These are phyloP conservation scores for Populus nigra DNA, from an alignment of 345 rosid species.

Conservation along the genomic window DNA sequence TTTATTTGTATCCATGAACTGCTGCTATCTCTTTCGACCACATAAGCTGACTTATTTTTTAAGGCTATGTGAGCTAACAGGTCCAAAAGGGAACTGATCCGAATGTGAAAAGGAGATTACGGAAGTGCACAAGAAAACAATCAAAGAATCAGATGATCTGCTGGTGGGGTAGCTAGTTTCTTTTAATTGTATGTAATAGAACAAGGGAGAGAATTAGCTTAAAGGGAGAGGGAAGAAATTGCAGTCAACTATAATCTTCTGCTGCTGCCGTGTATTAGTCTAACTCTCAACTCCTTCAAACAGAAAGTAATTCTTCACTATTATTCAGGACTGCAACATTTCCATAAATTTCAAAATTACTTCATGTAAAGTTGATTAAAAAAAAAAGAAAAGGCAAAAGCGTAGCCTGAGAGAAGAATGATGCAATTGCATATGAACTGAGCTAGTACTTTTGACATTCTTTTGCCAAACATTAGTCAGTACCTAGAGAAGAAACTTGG, in stretches of 20 bases:
- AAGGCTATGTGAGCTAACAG: not conserved
- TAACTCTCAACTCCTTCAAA: not conserved
- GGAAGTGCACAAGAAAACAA: too few species aligned
- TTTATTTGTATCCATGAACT: not conserved
- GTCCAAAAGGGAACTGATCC: not conserved
- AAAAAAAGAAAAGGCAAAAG: not conserved
- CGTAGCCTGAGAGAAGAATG: not conserved
- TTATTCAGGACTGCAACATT: not conserved
- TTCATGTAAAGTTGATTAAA: not conserved
- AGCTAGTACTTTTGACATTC: not conserved
- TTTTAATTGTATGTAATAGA: not conserved
- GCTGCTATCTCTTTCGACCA: not conserved
- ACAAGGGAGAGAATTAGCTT: too few species aligned
- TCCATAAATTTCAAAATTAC: not conserved
- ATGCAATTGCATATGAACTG: not conserved
- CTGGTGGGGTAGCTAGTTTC: not conserved
- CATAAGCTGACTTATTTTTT: not conserved
- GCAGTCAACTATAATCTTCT: too few species aligned
- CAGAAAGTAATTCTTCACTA: not conserved
- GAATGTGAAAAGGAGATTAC: not conserved
- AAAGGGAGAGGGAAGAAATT: too few species aligned
- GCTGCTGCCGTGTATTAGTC: not conserved
- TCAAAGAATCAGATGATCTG: not conserved
- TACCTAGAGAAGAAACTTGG: not conserved
- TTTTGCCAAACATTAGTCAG: not conserved